A percentile compares a stretch with the other conserved stretches of the same genome.
These are phyloP conservation scores for Camelina hispida DNA, from an alignment of 345 rosid species.

Conservation along the genomic window DNA sequence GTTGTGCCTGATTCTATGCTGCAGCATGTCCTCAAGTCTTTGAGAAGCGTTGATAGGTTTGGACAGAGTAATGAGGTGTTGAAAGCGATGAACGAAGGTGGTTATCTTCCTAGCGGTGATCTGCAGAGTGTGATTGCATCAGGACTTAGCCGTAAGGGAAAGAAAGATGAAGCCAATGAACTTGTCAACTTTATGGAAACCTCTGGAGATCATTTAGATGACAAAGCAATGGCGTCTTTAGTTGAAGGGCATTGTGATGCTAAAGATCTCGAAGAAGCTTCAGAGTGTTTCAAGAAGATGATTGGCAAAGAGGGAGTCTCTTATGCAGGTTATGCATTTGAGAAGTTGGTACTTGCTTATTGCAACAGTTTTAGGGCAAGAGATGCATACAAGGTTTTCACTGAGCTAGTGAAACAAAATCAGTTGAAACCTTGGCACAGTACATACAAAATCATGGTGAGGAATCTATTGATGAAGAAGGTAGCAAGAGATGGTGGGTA, in stretches of 20 bases:
- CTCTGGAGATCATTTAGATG: slow-evolving; percentile 57
- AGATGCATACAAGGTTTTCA: slow-evolving; percentile 69
- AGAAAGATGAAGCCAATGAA: slow-evolving; percentile 57
- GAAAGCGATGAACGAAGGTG: slow-evolving; percentile 68
- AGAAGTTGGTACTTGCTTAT: slow-evolving; percentile 65
- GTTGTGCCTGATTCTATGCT: slow-evolving; percentile 61
- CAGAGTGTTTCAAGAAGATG: slow-evolving; percentile 64
- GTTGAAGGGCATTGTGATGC: slow-evolving; percentile 76
- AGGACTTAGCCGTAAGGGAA: slow-evolving; percentile 60
- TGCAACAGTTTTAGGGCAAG: slow-evolving; percentile 60
- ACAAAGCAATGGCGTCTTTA: slow-evolving; percentile 61
- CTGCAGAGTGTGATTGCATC: slow-evolving; percentile 63
- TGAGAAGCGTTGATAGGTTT: slow-evolving; percentile 68
- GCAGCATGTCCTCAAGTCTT: slow-evolving; percentile 64
- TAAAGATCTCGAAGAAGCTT: slow-evolving; percentile 71
- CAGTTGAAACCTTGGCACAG: slow-evolving; percentile 67
- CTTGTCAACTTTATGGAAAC: slow-evolving; percentile 59
- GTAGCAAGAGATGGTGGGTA: slow-evolving; percentile 67
- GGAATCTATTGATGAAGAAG: slow-evolving; percentile 61
- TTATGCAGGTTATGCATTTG: slow-evolving; percentile 58
- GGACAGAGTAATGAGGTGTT: slow-evolving; percentile 66
- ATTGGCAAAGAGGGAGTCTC: slow-evolving; percentile 57
- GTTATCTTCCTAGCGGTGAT: slow-evolving; percentile 51
- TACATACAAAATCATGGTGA: slow-evolving; percentile 68
- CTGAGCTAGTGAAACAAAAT: slow-evolving; percentile 44